Conservation (phyloP, 163 green algal genomes). For the Trebouxia gelatinosa region DNA sequence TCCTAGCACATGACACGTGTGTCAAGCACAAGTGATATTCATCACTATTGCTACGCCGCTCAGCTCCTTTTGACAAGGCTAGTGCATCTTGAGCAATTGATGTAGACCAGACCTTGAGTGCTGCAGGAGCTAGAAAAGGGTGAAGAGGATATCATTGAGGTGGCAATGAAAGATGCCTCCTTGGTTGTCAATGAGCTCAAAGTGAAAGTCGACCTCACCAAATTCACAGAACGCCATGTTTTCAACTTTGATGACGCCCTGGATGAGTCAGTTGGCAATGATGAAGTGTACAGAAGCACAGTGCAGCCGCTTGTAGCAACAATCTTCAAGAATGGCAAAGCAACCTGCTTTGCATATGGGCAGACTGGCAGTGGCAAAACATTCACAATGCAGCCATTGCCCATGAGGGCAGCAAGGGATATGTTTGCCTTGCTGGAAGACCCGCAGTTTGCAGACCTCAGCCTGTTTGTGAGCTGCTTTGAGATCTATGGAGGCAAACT, state of each 20-base stretch:
- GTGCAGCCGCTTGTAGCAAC: slow-evolving; percentile 91
- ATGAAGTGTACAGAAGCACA: slow-evolving; percentile 86
- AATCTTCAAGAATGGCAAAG: slow-evolving; percentile 73
- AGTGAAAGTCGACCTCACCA: slow-evolving; percentile 93
- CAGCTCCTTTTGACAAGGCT: not conserved
- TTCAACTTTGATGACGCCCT: slow-evolving; percentile 97
- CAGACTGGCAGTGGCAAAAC: slow-evolving; percentile 97
- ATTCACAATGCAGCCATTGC: slow-evolving; percentile 96
- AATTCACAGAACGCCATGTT: slow-evolving; percentile 82
- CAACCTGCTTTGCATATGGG: slow-evolving; percentile 98
- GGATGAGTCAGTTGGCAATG: slow-evolving; percentile 86
- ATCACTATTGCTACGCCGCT: no score
- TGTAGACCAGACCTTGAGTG: no score
- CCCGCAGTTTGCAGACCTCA: slow-evolving; percentile 58
- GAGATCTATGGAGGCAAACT: slow-evolving; percentile 99
- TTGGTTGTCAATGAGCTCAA: slow-evolving; percentile 84
- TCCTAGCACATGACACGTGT: not conserved
- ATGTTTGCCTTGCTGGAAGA: slow-evolving; percentile 79
- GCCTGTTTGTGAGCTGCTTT: slow-evolving; percentile 90
- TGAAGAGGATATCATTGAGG: slow-evolving; percentile 88
- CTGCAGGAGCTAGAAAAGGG: slow-evolving; percentile 80
- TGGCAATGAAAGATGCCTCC: slow-evolving; percentile 50
- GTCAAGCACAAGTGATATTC: no score
- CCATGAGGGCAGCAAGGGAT: slow-evolving; percentile 83
- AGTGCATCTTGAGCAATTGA: no score